phyloP scores from a whole-genome alignment of 225 moss, liverwort and hornwort species.

The Neckera pumila region DNA sequence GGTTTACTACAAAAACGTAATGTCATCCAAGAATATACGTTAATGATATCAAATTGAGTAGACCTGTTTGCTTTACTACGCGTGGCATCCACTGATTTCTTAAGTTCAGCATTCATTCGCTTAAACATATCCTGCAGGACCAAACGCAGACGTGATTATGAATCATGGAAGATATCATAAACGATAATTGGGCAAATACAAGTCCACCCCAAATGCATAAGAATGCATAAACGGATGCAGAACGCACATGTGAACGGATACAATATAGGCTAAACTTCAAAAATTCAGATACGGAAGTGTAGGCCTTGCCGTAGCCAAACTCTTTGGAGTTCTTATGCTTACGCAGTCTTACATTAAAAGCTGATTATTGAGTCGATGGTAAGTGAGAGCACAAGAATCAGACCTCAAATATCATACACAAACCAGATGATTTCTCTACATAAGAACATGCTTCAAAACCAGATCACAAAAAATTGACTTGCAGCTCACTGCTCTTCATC shows the following conservation, averaged over 20 bases:
- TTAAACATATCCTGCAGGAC: conserved; percentile 76
- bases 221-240: not conserved
- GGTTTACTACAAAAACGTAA: not conserved
- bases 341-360: not conserved
- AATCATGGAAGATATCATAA: not conserved
- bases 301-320: not conserved
- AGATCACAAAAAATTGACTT: not conserved
- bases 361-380: not conserved
- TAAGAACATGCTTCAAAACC: not conserved
- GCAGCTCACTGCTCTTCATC: not conserved
- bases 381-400: not conserved
- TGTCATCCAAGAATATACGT: conserved; percentile 26
- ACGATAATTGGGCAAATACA: not conserved
- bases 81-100: conserved; percentile 65
- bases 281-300: not conserved
- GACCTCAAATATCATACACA: conserved; percentile 55
- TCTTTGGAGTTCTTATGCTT: not conserved
- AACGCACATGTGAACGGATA: not conserved
- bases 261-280: not conserved
- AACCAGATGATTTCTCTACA: not conserved
- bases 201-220: not conserved
- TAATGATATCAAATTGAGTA: conserved; percentile 88
- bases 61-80: conserved; percentile 82
- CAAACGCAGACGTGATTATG: not conserved
- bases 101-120: conserved; percentile 88